Evolutionary conservation across 768 basidiomycete species (phyloP), one percentile per base, ranked within the genome.

Genomic region (Suillus decipiens): DNA sequence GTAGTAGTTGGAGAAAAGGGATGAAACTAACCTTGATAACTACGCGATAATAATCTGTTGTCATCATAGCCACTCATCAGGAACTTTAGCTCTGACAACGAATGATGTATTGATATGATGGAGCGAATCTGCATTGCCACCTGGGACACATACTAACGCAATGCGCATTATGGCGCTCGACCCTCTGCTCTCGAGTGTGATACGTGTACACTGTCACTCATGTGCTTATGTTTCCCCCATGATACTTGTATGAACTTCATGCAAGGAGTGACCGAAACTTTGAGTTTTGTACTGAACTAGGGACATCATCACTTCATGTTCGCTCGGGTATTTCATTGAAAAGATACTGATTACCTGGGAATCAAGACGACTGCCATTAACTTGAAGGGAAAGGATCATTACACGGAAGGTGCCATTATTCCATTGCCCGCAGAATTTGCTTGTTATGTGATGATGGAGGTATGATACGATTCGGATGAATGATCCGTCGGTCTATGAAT

Each of bases 401-500:
- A 3, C 28, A 28, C 1, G 28, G 28, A 28, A 28, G 28, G 28
- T 28, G 2, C 28, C 28, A 28, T 33, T 11, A 24, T 15, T n/a
- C 67, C n/a, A 66, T 61, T n/a, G 24, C 54, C 45, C n/a, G 34
- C 24, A 45, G 5, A 34, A 36, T 34, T 45, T 36, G n/a, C 2
- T 17, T 15, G 42, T 60, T 37, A 37, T 11, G 15, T 15, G 39
- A 41, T 41, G 15, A 41, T 41, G 39, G 39, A 41, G 39, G 39
- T 41, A 41, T 41, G n/a, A n/a, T n/a, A n/a, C 39, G 12, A 41
- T 17, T 28, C 28, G 28, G 39, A n/a, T n/a, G n/a, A n/a, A n/a
- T n/a, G n/a, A n/a, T n/a, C n/a, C n/a, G n/a, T n/a, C n/a, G n/a
- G n/a, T n/a, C n/a, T n/a, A n/a, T n/a, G n/a, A 22, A 48, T 48